These are phyloP conservation scores for Fusarium luffae DNA, from an alignment of 2,329 filamentous ascomycete genomes.

Conservation along the genomic window DNA sequence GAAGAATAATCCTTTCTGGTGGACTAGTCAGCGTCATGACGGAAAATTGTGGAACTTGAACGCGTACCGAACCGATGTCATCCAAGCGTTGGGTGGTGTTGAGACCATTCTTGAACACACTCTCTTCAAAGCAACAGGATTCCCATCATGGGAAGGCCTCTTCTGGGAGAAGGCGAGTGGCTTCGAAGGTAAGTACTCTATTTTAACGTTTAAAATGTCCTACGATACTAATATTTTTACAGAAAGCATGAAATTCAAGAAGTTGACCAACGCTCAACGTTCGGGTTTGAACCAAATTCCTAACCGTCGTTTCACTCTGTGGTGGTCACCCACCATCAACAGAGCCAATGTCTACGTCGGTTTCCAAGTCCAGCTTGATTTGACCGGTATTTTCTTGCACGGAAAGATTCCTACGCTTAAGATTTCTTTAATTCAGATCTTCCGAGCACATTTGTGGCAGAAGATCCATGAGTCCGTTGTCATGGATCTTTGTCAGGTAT, in stretches of 20 bases:
- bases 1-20: constrained; percentile 99
- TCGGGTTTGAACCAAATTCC: constrained; percentile 98
- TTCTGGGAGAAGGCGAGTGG: constrained; percentile 80
- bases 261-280: constrained; percentile 95
- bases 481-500: constrained; percentile 98
- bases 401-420: constrained; percentile 98
- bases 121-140: constrained; percentile 95
- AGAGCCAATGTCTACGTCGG: constrained; percentile 97
- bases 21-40: constrained; percentile 97
- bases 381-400: constrained; percentile 98
- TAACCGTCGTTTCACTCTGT: constrained; percentile 96
- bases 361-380: constrained; percentile 98
- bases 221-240: too few relatives aligned
- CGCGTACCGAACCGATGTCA: constrained; percentile 94
- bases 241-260: constrained; percentile 93
- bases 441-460: constrained; percentile 99
- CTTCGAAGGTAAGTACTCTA: not conserved
- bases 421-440: constrained; percentile 98
- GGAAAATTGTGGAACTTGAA: constrained; percentile 98
- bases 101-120: constrained; percentile 98
- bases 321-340: constrained; percentile 97
- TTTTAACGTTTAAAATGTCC: too few relatives aligned
- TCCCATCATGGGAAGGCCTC: constrained; percentile 95
- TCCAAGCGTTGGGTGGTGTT: constrained; percentile 94
- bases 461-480: constrained; percentile 99